These are phyloP conservation scores for Blumeria graminis DNA, from an alignment of 2,329 filamentous ascomycete species.

Conservation along the genomic window DNA sequence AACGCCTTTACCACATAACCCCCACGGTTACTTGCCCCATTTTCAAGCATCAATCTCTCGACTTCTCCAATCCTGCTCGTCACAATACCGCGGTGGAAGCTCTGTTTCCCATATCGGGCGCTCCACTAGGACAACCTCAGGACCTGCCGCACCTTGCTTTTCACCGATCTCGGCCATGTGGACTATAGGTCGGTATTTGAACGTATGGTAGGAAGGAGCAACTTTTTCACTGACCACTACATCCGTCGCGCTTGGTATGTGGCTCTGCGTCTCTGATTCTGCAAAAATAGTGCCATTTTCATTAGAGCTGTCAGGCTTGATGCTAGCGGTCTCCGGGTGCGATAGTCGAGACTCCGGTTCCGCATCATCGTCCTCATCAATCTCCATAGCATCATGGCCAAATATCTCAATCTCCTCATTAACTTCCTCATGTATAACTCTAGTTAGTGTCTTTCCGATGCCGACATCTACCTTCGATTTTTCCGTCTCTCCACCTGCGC, in stretches of 20 bases:
- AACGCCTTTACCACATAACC: no score
- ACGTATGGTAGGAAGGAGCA: constrained; percentile 42
- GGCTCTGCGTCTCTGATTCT: no score
- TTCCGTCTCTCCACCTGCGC: constrained; percentile 29
- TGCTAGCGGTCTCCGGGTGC: no score
- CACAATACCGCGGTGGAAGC: constrained; percentile 45
- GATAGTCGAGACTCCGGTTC: not conserved
- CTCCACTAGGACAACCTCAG: constrained; percentile 82
- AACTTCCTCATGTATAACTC: constrained; percentile 9
- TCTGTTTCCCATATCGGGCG: constrained; percentile 65
- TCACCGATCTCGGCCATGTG: constrained; percentile 30
- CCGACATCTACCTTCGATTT: constrained; percentile 13
- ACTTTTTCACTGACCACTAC: constrained; percentile 1
- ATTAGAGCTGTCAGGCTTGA: no score
- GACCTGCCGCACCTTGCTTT: constrained; percentile 12
- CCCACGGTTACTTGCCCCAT: not conserved
- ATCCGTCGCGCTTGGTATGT: constrained; percentile 6
- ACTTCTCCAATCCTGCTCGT: constrained; percentile 24
- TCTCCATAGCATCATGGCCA: not conserved
- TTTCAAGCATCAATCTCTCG: constrained; percentile 2
- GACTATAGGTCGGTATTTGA: constrained; percentile 84
- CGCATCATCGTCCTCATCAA: constrained; percentile 5
- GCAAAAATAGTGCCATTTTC: no score
- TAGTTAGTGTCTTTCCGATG: constrained; percentile 15
- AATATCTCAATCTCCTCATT: constrained; percentile 2